Conservation (phyloP, 306 rosid species). For the Gastrolobium bilobum region DNA sequence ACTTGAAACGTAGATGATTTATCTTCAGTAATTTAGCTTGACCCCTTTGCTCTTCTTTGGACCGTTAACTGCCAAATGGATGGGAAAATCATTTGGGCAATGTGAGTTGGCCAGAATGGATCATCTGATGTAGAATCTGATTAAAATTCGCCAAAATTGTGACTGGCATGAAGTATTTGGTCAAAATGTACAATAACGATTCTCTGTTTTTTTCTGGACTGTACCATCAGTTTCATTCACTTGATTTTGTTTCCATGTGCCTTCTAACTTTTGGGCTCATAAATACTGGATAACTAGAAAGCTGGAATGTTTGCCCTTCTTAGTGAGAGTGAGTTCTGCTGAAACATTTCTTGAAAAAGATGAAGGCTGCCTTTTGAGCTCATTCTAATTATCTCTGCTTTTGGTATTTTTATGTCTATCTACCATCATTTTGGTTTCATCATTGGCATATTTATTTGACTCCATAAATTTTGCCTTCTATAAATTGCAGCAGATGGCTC, state of each 20-base stretch:
- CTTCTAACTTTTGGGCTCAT: conserved; percentile 29
- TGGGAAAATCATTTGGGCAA: conserved; percentile 22
- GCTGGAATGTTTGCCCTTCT: conserved; percentile 4
- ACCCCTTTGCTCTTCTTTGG: background rate
- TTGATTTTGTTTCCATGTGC: conserved; percentile 17
- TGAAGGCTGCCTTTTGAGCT: conserved; percentile 22
- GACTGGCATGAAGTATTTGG: conserved; percentile 29
- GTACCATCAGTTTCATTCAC: conserved; percentile 22
- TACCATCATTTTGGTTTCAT: conserved; percentile 40
- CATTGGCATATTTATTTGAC: conserved; percentile 51
- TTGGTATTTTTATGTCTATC: conserved; percentile 35
- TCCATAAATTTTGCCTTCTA: conserved; percentile 47
- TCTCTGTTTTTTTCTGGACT: conserved; percentile 15
- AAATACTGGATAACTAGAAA: conserved; percentile 27
- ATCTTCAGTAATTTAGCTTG: conserved; percentile 7
- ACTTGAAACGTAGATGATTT: background rate
- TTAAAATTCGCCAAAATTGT: conserved; percentile 1
- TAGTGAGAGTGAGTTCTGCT: conserved; percentile 14
- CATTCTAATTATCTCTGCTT: conserved; percentile 19
- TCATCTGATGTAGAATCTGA: conserved; percentile 1
- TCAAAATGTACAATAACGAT: conserved; percentile 23
- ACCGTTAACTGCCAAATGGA: conserved; percentile 6
- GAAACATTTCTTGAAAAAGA: conserved; percentile 25
- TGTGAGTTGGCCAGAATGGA: conserved; percentile 5
- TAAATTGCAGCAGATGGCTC: conserved; percentile 72